Conservation (phyloP, 208 protist genomes). For the Wallacemonas collosoma region DNA sequence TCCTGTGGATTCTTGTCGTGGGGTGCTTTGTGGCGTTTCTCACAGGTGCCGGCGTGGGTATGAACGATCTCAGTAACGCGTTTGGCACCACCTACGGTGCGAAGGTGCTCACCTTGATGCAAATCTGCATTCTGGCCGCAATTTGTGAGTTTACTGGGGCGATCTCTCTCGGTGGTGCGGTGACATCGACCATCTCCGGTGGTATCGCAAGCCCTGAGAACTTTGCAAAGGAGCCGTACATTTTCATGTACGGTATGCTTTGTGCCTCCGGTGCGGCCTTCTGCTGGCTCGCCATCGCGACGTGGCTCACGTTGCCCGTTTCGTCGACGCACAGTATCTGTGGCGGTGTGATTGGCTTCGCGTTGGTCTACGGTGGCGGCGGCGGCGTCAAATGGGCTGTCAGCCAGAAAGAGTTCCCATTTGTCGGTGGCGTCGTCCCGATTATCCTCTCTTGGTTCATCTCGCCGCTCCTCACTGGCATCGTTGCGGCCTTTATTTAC, state of each 20-base stretch:
- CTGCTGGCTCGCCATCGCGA: conserved; percentile 67
- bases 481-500: conserved; percentile 62
- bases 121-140: conserved; percentile 81
- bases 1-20: conserved; percentile 80
- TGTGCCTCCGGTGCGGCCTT: conserved; percentile 69
- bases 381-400: conserved; percentile 63
- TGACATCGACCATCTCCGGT: conserved; percentile 78
- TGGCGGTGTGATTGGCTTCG: conserved; percentile 81
- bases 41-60: conserved; percentile 78
- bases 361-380: conserved; percentile 71
- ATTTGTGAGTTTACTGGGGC: conserved; percentile 85
- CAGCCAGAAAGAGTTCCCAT: conserved; percentile 59
- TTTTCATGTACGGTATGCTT: conserved; percentile 87
- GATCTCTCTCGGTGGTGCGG: conserved; percentile 62
- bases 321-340: conserved; percentile 84
- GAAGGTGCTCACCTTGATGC: conserved; percentile 73
- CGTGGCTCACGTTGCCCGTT: conserved; percentile 66
- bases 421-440: conserved; percentile 65
- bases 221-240: conserved; percentile 64
- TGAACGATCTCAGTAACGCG: conserved; percentile 93
- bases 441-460: conserved; percentile 87
- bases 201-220: conserved; percentile 68
- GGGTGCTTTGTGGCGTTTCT: conserved; percentile 78
- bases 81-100: conserved; percentile 90
- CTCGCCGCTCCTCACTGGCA: conserved; percentile 68